Evolutionary conservation across 148 eudicot species (phyloP), one percentile per base, ranked within the genome.

Genomic region (Oxyria digyna): DNA sequence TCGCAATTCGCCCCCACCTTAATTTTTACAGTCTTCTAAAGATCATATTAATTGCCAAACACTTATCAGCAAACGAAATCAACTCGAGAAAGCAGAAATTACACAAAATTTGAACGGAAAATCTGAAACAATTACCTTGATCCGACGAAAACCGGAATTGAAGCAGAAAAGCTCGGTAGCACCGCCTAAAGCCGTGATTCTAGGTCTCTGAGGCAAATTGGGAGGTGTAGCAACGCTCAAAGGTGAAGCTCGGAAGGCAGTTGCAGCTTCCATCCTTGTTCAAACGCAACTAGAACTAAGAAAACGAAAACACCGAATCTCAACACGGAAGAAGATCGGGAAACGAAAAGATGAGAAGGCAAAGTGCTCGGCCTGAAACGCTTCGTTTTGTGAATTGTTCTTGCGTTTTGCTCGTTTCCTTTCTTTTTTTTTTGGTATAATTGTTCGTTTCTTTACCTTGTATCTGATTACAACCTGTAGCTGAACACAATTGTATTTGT

Each of bases 201-300:
- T 59, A 59, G 65, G 37, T 59, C 37, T 59, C 21, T 29, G 65
- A 59, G 65, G 8, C 38, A 59, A 59, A 59, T 31, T 59, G n/a
- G 65, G 65, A 59, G 65, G 18, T 20, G 37, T 59, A 59, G 65
- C 65, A 31, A 59, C 38, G 65, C 37, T 59, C 38, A 59, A 59
- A 0, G 65, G 65, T 1, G 38, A 59, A 59, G 65, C 65, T 14
- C 65, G 35, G 18, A 59, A 59, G 6, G 31, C 37, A 29, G 65
- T 59, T 4, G 65, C 65, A 59, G 65, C 65, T 59, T 59, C 65
- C 65, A 59, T 59, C 26, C 38, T 26, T 31, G 18, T 59, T 59
- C 18, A 9, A 3, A 52, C 41, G 4, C 8, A n/a, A 37, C 14
- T 21, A 27, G 26, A 59, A 14, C 6, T 6, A n/a, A n/a, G 37